Percentiles rank a stretch among this genome's conserved stretches.
phyloP scores from a whole-genome alignment of 2,329 filamentous ascomycete species.

The Lachnellula hyalina region DNA sequence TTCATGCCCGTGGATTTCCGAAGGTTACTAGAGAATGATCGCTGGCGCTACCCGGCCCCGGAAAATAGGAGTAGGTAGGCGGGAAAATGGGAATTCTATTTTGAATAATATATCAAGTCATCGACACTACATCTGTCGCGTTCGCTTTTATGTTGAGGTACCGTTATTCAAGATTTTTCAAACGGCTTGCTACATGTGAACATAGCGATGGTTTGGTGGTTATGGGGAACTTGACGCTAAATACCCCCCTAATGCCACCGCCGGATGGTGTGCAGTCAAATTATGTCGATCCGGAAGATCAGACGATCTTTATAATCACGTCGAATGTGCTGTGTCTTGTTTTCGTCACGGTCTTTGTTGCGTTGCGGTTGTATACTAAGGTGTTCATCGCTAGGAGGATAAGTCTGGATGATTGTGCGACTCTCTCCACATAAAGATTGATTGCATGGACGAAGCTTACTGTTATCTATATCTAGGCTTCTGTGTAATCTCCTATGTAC shows the following conservation, averaged over 20 bases:
- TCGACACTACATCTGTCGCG: too few species aligned
- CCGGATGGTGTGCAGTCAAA: not conserved
- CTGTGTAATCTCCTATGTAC: slow-evolving; percentile 1
- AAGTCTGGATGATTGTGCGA: slow-evolving; percentile 1
- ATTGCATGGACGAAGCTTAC: not conserved
- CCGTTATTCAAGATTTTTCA: too few species aligned
- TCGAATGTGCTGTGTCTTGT: not conserved
- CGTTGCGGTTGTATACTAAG: slow-evolving; percentile 1
- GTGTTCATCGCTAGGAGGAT: not conserved
- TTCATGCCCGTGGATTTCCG: too few species aligned
- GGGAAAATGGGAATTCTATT: too few species aligned
- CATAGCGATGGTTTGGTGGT: not conserved
- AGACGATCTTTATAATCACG: not conserved
- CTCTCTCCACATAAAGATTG: not conserved
- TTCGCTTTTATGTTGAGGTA: too few species aligned
- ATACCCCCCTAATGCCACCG: not conserved
- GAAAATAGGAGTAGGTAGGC: too few species aligned
- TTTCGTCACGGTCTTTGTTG: not conserved
- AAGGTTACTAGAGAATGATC: too few species aligned
- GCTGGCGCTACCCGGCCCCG: too few species aligned
- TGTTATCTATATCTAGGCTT: not conserved
- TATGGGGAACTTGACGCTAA: not conserved
- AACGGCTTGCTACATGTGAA: too few species aligned
- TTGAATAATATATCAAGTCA: too few species aligned
- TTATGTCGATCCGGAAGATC: not conserved